Evolutionary conservation across 768 basidiomycete species (phyloP).

Genomic region (Roridomyces roridus): DNA sequence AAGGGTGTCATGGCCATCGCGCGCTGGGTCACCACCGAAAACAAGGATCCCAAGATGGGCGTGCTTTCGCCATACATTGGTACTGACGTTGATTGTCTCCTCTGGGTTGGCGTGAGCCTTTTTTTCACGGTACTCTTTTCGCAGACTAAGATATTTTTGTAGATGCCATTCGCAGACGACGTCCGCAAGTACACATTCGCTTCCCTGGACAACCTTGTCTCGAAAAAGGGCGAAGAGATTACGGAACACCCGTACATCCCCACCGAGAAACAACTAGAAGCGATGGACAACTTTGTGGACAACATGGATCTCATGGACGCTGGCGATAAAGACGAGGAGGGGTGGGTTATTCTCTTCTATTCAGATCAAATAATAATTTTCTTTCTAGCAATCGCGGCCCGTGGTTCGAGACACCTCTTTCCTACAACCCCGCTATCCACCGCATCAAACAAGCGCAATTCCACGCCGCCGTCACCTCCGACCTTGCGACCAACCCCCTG

Average conservation of each 20-base stretch:
- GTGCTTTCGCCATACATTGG: slow-evolving; percentile 68
- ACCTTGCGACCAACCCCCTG: slow-evolving; percentile 76
- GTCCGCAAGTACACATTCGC: slow-evolving; percentile 87
- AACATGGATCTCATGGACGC: slow-evolving; percentile 85
- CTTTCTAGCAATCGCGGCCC: slow-evolving; percentile 57
- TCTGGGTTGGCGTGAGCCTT: slow-evolving; percentile 79
- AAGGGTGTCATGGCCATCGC: slow-evolving; percentile 78
- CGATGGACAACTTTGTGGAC: slow-evolving; percentile 90
- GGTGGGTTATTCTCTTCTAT: slow-evolving; percentile 47
- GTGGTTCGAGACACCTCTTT: slow-evolving; percentile 81
- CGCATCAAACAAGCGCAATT: slow-evolving; percentile 93
- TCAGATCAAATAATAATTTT: neutral
- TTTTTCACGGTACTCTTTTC: neutral
- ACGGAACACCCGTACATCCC: slow-evolving; percentile 84
- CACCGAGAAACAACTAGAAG: slow-evolving; percentile 73
- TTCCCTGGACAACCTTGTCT: slow-evolving; percentile 74
- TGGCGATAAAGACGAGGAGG: slow-evolving; percentile 78
- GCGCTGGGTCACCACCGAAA: slow-evolving; percentile 79
- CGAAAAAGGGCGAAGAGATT: slow-evolving; percentile 76
- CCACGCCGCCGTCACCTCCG: slow-evolving; percentile 80
- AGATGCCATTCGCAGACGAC: slow-evolving; percentile 98
- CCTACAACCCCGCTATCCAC: slow-evolving; percentile 91
- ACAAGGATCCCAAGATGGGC: slow-evolving; percentile 86
- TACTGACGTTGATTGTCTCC: slow-evolving; percentile 75
- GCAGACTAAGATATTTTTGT: slow-evolving; percentile 1